Percentiles rank a stretch among this genome's conserved stretches.
These are phyloP conservation scores for Carex cristatella DNA, from an alignment of 176 grass and related monocot species.

Conservation along the genomic window DNA sequence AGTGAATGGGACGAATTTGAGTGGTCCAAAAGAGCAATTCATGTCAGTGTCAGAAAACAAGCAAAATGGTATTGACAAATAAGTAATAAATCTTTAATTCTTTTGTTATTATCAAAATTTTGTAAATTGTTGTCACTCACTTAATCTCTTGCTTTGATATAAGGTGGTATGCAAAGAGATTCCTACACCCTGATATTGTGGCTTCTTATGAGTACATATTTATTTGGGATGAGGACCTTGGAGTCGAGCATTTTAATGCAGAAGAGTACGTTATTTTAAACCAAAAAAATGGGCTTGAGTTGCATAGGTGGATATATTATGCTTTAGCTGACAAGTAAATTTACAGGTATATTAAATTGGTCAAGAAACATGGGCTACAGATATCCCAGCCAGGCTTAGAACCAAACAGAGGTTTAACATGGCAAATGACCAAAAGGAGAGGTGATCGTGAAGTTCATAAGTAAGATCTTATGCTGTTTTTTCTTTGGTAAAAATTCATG, in stretches of 20 bases:
- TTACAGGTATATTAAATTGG: conserved; percentile 84
- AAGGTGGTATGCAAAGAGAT: conserved; percentile 99
- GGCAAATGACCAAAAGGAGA: conserved; percentile 97
- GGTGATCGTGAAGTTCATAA: conserved; percentile 87
- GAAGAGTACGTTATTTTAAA: conserved; percentile 56
- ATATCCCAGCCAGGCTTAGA: conserved; percentile 97
- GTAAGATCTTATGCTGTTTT: conserved; percentile 34
- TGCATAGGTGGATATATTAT: conserved; percentile 15
- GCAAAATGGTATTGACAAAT: conserved; percentile 37
- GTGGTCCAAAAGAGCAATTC: conserved; percentile 50
- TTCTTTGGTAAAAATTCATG: neutral
- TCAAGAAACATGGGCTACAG: conserved; percentile 94
- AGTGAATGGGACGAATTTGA: conserved; percentile 52
- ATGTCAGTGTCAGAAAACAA: conserved; percentile 49
- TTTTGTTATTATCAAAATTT: neutral
- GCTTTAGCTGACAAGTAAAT: neutral
- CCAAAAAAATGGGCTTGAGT: neutral
- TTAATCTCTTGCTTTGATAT: neutral
- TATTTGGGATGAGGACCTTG: conserved; percentile 98
- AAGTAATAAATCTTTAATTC: neutral
- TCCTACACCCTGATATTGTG: conserved; percentile 90
- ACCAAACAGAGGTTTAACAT: conserved; percentile 84
- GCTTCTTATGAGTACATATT: conserved; percentile 94
- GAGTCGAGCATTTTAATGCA: conserved; percentile 93
- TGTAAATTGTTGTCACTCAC: neutral